Percentiles rank a stretch among this genome's conserved stretches.
Conservation (phyloP, 2,329 filamentous ascomycete genomes). For the Botrytis fabae region DNA sequence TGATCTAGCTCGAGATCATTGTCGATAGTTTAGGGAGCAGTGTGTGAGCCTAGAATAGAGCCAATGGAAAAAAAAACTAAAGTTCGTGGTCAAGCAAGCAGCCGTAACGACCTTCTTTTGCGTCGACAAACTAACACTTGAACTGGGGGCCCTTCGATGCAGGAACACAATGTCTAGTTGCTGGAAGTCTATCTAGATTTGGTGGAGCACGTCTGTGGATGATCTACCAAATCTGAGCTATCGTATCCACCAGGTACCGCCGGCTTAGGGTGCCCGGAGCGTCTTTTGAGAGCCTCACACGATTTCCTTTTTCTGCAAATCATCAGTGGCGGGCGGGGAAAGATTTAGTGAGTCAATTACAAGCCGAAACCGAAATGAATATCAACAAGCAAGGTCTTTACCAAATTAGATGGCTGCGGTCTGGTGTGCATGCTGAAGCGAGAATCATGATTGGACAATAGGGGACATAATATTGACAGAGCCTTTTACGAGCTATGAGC, state of each 20-base stretch:
- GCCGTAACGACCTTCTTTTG: constrained; percentile 24
- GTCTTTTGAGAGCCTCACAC: constrained; percentile 22
- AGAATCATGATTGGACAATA: constrained; percentile 14
- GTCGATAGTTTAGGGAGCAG: constrained; percentile 2
- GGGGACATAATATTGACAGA: background rate
- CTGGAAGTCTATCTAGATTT: constrained; percentile 23
- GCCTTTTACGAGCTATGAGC: constrained; percentile 6
- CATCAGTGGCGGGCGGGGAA: constrained; percentile 23
- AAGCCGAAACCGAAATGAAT: constrained; percentile 3
- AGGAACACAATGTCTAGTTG: constrained; percentile 23
- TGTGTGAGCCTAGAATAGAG: background rate
- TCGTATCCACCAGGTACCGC: constrained; percentile 25
- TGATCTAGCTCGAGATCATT: constrained; percentile 22
- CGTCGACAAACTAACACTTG: constrained; percentile 19
- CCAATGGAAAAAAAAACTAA: background rate
- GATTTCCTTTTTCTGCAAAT: constrained; percentile 11
- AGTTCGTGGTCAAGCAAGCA: constrained; percentile 23
- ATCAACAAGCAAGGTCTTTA: background rate
- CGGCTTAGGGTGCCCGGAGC: constrained; percentile 17
- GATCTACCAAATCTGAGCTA: constrained; percentile 24
- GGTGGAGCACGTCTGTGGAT: constrained; percentile 14
- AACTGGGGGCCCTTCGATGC: constrained; percentile 19
- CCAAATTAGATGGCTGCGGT: background rate
- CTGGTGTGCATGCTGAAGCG: constrained; percentile 21
- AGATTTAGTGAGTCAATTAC: background rate